phyloP scores from a whole-genome alignment of 768 basidiomycete genomes.

The Scleroderma bovista region DNA sequence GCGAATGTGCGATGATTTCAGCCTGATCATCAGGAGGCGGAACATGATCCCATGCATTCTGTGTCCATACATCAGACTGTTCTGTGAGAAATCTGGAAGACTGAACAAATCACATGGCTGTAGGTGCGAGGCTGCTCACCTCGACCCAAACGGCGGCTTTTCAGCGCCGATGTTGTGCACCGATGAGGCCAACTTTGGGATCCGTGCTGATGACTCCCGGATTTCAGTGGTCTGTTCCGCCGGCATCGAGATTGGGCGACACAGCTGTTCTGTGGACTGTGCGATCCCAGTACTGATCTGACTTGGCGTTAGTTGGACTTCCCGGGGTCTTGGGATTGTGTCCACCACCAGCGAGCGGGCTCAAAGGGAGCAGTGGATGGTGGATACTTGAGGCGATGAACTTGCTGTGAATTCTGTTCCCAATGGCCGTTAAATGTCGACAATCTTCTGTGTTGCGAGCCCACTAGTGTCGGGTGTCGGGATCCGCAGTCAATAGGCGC shows the following conservation, averaged over 20 bases:
- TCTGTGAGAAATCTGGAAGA: slow-evolving; percentile 58
- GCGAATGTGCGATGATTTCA: slow-evolving; percentile 62
- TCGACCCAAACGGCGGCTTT: slow-evolving; percentile 67
- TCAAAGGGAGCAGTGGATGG: neutral
- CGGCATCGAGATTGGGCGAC: neutral
- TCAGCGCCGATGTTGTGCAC: slow-evolving; percentile 53
- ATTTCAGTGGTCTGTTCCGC: neutral
- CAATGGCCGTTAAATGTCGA: too few species aligned
- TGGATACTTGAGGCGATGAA: neutral
- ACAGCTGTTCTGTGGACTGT: neutral
- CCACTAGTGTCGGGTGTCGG: neutral
- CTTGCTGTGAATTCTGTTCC: neutral
- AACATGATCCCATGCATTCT: slow-evolving; percentile 92
- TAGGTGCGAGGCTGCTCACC: slow-evolving; percentile 32
- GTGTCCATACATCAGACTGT: slow-evolving; percentile 71
- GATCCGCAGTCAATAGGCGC: neutral
- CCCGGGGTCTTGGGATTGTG: neutral
- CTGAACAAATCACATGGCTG: neutral
- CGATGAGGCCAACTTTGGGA: slow-evolving; percentile 47
- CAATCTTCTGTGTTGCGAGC: neutral
- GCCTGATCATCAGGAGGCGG: slow-evolving; percentile 77
- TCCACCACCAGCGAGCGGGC: neutral
- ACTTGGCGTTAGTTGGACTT: neutral
- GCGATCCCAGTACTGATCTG: too few species aligned
- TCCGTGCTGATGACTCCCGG: slow-evolving; percentile 8